A percentile compares a stretch with the other conserved stretches of the same genome.
phyloP scores from a whole-genome alignment of 768 basidiomycete species.

The Pleurotus tuber-regium region DNA sequence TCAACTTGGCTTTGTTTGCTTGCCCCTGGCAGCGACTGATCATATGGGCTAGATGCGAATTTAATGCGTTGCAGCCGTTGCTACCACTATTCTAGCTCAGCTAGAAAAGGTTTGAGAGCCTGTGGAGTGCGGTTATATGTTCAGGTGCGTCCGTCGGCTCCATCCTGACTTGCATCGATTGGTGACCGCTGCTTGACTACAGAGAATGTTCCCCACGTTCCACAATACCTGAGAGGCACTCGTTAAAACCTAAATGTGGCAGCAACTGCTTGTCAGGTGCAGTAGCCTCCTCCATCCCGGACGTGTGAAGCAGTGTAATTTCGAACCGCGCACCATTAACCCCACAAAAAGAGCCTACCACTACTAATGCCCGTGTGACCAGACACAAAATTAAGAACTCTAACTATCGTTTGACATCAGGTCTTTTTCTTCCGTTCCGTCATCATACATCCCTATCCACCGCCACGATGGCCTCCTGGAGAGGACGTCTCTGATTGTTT shows the following conservation, averaged over 20 bases:
- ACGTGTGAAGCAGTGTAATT: slow-evolving; percentile 16
- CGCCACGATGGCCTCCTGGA: slow-evolving; percentile 31
- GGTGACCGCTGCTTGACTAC: slow-evolving; percentile 5
- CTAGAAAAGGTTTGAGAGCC: background rate
- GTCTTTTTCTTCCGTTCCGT: slow-evolving; percentile 18
- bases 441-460: slow-evolving; percentile 18
- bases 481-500: slow-evolving; percentile 26
- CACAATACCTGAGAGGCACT: slow-evolving; percentile 3
- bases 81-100: slow-evolving; percentile 1
- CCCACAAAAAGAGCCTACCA: background rate
- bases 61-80: slow-evolving; percentile 9
- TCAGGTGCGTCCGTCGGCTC: slow-evolving; percentile 7
- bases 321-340: slow-evolving; percentile 11
- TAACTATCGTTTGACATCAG: slow-evolving; percentile 14
- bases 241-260: slow-evolving; percentile 1
- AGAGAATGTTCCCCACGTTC: slow-evolving; percentile 8
- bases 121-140: slow-evolving; percentile 1
- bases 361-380: slow-evolving; percentile 13
- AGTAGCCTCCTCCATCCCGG: background rate
- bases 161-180: slow-evolving; percentile 1
- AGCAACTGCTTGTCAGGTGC: slow-evolving; percentile 7
- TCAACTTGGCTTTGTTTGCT: slow-evolving; percentile 1
- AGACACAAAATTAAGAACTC: slow-evolving; percentile 11
- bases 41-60: slow-evolving; percentile 7
- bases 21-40: slow-evolving; percentile 8